Evolutionary conservation across 768 basidiomycete genomes (phyloP), one percentile per base, ranked within the genome.

Genomic region (Pleurotus ostreatus): DNA sequence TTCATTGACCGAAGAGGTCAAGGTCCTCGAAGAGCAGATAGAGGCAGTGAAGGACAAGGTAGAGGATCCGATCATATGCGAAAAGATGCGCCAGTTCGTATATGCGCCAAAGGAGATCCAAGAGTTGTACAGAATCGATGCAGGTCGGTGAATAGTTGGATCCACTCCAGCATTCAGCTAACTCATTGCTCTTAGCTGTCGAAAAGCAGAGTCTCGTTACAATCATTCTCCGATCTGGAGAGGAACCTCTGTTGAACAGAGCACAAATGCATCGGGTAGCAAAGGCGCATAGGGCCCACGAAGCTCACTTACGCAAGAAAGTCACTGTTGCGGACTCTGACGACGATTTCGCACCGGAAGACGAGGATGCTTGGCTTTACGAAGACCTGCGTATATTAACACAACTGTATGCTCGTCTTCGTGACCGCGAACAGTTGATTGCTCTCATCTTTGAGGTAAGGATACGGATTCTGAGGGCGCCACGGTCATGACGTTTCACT

Each of bases 291-390:
- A 79, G 81, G 22, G 92, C 93, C 1, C 92, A 97, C 73, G 75
- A 74, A 12, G 72, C 78, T n/a, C 98, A 98, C 72, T 62, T 84
- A 61, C 77, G 73, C 49, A 72, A 85, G 54, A 80, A 79, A 43
- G 83, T 81, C 51, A 70, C 76, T 5, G 64, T 88, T 53, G 78
- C 77, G 18, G 92, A 94, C 67, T 97, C 94, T 2, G 94, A 95
- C 62, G 91, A 94, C 63, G 93, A 97, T 56, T 89, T 95, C 39
- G 96, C 94, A 0, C 95, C 96, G 1, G 80, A 84, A 56, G 86
- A 95, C 65, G 97, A 99, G 46, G 94, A 97, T 64, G 96, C 89
- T 6, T 99, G 97, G 97, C 71, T 99, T 30, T 89, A 90, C 60
- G 96, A 98, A 69, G 97, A 99, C 68, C 72, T 98, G 54, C 83